Evolutionary conservation across 202 grass and related monocot species (phyloP).

Genomic region (Carex arenaria): DNA sequence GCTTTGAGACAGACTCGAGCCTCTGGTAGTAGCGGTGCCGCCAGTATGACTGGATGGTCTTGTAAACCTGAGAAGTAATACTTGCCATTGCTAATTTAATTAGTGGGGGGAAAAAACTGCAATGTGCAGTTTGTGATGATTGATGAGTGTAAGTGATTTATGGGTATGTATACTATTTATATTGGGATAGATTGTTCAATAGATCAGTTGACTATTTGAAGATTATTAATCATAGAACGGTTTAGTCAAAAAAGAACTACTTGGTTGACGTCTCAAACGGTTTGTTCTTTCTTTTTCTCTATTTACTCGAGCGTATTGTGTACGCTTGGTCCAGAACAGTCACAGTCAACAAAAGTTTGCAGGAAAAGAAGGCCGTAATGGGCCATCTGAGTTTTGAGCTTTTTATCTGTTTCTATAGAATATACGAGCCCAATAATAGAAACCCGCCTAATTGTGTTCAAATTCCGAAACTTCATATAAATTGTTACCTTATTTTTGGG

Average conservation of each 20-base stretch:
- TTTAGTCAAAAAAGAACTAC: background rate
- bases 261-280: background rate
- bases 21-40: constrained; percentile 34
- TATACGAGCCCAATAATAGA: background rate
- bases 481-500: background rate
- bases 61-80: constrained; percentile 36
- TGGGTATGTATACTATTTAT: background rate
- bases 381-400: background rate
- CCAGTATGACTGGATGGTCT: constrained; percentile 60
- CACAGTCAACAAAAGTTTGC: no score
- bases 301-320: background rate
- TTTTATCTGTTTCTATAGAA: background rate
- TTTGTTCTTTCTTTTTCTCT: background rate
- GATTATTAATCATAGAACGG: background rate
- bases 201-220: background rate
- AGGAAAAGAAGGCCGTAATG: background rate
- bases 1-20: constrained; percentile 28
- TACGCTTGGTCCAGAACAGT: background rate
- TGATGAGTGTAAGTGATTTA: background rate
- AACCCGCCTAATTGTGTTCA: no score
- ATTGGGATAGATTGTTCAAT: background rate
- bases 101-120: background rate
- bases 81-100: constrained; percentile 28
- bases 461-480: background rate
- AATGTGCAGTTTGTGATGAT: background rate